phyloP scores from a whole-genome alignment of 495 filamentous ascomycete species.

The Bathelium albidoporum region DNA sequence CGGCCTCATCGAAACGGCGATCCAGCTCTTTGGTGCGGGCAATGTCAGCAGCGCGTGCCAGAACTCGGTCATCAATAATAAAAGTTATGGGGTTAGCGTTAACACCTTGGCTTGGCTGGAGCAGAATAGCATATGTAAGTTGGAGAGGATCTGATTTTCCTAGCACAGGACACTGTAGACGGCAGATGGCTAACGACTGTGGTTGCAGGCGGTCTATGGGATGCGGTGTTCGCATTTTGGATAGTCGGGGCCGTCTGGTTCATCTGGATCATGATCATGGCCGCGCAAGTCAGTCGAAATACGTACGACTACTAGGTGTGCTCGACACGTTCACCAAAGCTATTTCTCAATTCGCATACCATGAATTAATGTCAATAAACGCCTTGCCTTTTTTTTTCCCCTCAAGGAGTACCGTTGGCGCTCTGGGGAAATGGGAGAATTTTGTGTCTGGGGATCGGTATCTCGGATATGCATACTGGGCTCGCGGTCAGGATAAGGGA shows the following conservation, averaged over 20 bases:
- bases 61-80: conserved; percentile 51
- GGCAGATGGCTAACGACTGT: not conserved
- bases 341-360: not conserved
- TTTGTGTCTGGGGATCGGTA: no score
- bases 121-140: conserved; percentile 77
- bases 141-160: not conserved
- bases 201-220: conserved; percentile 40
- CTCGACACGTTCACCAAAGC: not conserved
- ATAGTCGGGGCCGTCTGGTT: conserved; percentile 75
- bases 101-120: conserved; percentile 77
- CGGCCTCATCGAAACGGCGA: conserved; percentile 76
- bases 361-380: no score
- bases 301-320: conserved; percentile 36
- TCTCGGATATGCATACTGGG: no score
- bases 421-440: no score
- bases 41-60: conserved; percentile 75
- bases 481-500: no score
- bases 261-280: conserved; percentile 91
- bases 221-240: conserved; percentile 56
- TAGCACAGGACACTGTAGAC: no score
- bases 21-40: conserved; percentile 81
- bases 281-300: conserved; percentile 73
- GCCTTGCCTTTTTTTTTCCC: no score
- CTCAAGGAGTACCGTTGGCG: no score
- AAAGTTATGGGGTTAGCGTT: conserved; percentile 49